Conservation (phyloP, 495 filamentous ascomycete genomes). For the Antarctomyces pellizariae region DNA sequence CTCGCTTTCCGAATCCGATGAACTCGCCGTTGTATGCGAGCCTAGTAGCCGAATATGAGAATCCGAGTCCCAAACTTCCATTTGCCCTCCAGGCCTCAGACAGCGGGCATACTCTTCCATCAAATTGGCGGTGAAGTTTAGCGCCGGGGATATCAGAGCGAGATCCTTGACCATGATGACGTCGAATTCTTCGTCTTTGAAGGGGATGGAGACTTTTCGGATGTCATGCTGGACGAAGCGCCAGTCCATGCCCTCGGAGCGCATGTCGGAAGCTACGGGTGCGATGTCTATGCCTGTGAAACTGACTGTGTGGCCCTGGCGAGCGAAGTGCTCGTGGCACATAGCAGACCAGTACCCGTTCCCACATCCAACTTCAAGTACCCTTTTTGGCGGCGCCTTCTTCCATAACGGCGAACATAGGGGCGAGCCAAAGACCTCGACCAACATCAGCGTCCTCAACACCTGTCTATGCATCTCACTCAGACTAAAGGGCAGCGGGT, state of each 20-base stretch:
- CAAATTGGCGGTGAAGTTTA: conserved; percentile 34
- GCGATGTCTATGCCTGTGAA: conserved; percentile 77
- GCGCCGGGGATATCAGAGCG: conserved; percentile 37
- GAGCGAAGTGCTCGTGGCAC: conserved; percentile 53
- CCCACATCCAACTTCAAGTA: conserved; percentile 77
- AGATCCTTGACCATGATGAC: conserved; percentile 80
- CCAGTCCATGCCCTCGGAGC: conserved; percentile 45
- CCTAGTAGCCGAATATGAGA: conserved; percentile 52
- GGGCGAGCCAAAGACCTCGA: conserved; percentile 57
- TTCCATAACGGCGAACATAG: conserved; percentile 46
- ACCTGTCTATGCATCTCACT: conserved; percentile 73
- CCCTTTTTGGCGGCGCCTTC: conserved; percentile 42
- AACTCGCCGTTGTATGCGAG: conserved; percentile 41
- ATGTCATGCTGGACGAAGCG: conserved; percentile 73
- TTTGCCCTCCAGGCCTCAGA: conserved; percentile 49
- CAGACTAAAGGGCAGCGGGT: conserved; percentile 75
- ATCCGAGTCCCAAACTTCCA: conserved; percentile 79
- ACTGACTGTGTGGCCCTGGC: conserved; percentile 33
- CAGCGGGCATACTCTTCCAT: conserved; percentile 60
- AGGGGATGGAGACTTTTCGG: conserved; percentile 50
- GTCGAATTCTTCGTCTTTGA: conserved; percentile 67
- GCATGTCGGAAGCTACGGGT: conserved; percentile 48
- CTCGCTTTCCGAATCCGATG: conserved; percentile 12
- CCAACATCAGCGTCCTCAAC: conserved; percentile 57
- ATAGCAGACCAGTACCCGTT: conserved; percentile 74